phyloP scores from a whole-genome alignment of 176 grass and related monocot genomes.

The Carex myosuroides region DNA sequence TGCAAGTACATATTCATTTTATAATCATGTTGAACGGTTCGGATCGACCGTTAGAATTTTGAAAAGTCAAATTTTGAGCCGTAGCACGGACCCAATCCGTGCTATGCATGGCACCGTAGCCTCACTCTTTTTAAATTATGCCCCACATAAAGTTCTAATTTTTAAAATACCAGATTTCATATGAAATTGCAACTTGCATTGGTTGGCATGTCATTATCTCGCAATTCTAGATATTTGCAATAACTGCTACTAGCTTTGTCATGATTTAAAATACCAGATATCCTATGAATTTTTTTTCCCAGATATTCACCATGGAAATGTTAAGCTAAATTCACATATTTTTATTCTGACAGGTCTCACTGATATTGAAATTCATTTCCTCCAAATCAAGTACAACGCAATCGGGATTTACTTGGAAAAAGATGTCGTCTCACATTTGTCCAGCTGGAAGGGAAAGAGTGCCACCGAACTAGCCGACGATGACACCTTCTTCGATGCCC shows the following conservation, averaged over 20 bases:
- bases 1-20: too few species aligned
- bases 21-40: too few species aligned
- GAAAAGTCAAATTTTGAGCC: too few species aligned
- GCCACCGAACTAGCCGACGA: slow-evolving; percentile 34
- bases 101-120: too few species aligned
- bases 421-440: slow-evolving; percentile 24
- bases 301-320: not conserved
- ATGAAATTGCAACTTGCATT: not conserved
- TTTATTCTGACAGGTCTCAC: slow-evolving; percentile 47
- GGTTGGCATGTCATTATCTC: slow-evolving; percentile 2
- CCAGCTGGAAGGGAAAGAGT: slow-evolving; percentile 43
- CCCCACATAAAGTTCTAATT: not conserved
- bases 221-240: not conserved
- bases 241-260: not conserved
- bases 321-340: not conserved
- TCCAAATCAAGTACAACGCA: slow-evolving; percentile 89
- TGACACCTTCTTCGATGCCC: slow-evolving; percentile 51
- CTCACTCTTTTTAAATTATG: not conserved
- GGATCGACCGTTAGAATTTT: too few species aligned
- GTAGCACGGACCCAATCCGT: too few species aligned
- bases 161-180: not conserved
- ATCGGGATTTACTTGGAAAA: slow-evolving; percentile 68
- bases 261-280: not conserved
- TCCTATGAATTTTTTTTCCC: not conserved
- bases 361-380: slow-evolving; percentile 90